Evolutionary conservation across 345 rosid species (phyloP).

Genomic region (Abelmoschus esculentus): DNA sequence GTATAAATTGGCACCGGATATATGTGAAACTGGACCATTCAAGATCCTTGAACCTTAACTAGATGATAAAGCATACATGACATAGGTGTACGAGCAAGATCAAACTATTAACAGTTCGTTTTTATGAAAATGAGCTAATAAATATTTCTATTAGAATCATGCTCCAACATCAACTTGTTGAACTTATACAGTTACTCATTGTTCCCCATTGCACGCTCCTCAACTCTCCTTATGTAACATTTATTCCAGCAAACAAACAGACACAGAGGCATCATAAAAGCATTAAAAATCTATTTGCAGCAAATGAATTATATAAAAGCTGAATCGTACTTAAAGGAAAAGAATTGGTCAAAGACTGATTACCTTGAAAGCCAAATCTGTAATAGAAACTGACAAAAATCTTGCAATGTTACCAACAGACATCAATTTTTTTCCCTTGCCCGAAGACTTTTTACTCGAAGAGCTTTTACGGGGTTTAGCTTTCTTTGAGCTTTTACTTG

Average conservation of each 20-base stretch:
- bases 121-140: background rate
- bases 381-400: slow-evolving; percentile 79
- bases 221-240: background rate
- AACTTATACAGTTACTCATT: background rate
- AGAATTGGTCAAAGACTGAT: slow-evolving; percentile 12
- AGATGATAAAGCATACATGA: slow-evolving; percentile 5
- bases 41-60: background rate
- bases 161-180: background rate
- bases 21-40: background rate
- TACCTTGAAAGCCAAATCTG: slow-evolving; percentile 84
- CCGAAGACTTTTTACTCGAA: slow-evolving; percentile 20
- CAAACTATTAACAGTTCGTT: background rate
- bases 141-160: background rate
- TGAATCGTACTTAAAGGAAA: background rate
- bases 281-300: background rate
- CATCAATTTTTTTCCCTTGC: slow-evolving; percentile 83
- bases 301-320: background rate
- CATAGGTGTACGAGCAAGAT: slow-evolving; percentile 1
- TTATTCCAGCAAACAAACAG: background rate
- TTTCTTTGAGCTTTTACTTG: slow-evolving; percentile 46
- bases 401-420: slow-evolving; percentile 75
- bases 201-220: background rate
- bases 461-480: slow-evolving; percentile 42
- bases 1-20: background rate
- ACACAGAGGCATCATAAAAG: background rate